Conservation (phyloP, 2,329 filamentous ascomycete genomes). For the Emmonsiellopsis sp. region DNA sequence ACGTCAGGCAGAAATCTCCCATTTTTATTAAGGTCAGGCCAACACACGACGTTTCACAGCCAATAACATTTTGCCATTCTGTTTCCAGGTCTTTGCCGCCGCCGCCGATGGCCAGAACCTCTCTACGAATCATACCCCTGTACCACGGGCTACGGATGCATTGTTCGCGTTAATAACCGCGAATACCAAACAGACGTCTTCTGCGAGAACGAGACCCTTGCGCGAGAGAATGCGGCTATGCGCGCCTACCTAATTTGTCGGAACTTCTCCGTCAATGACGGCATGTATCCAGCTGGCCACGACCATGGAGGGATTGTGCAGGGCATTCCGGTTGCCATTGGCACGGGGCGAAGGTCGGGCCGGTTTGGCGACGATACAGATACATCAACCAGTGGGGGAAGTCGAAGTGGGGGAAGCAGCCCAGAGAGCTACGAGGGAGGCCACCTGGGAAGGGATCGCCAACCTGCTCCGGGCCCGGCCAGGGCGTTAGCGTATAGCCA, state of each 20-base stretch:
- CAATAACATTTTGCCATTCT: slow-evolving; percentile 26
- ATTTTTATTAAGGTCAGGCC: not conserved
- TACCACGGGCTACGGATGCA: slow-evolving; percentile 70
- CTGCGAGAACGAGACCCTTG: slow-evolving; percentile 71
- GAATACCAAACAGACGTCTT: slow-evolving; percentile 87
- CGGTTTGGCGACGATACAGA: slow-evolving; percentile 42
- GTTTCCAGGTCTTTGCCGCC: slow-evolving; percentile 73
- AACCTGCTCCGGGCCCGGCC: slow-evolving; percentile 11
- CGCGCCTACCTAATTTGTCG: slow-evolving; percentile 95
- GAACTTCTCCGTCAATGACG: slow-evolving; percentile 94
- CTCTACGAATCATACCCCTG: slow-evolving; percentile 74
- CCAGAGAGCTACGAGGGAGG: slow-evolving; percentile 30
- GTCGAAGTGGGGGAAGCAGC: slow-evolving; percentile 47
- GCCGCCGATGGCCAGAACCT: slow-evolving; percentile 87
- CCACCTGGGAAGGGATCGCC: slow-evolving; percentile 15
- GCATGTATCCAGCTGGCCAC: slow-evolving; percentile 60
- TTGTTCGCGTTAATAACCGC: slow-evolving; percentile 89
- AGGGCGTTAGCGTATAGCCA: slow-evolving; percentile 19
- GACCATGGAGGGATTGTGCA: slow-evolving; percentile 47
- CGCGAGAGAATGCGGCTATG: slow-evolving; percentile 89
- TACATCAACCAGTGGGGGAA: slow-evolving; percentile 32
- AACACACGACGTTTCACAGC: slow-evolving; percentile 13
- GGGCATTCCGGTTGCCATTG: slow-evolving; percentile 55
- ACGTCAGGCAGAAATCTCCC: not conserved
- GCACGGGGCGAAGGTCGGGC: slow-evolving; percentile 43